Evolutionary conservation across 768 basidiomycete genomes (phyloP).

Genomic region (Mycena belliarum): DNA sequence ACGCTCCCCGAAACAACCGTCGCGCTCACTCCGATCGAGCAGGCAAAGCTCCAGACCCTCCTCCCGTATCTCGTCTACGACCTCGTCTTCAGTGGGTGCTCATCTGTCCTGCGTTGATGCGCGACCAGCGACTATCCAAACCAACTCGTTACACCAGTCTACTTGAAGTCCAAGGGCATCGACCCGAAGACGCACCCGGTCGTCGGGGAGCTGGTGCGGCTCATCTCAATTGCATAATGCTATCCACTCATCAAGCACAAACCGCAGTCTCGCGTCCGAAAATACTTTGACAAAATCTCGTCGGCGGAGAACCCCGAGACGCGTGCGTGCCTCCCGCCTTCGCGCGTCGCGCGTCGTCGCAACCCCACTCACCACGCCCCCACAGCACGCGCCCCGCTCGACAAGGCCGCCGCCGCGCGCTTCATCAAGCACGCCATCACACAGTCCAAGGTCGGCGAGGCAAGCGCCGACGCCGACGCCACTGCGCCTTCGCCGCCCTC

Average conservation of each 20-base stretch:
- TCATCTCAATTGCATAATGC: too few species aligned
- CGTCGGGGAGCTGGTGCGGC: conserved; percentile 64
- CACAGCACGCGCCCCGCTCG: conserved; percentile 52
- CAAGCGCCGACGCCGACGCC: conserved; percentile 19
- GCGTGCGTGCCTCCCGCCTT: conserved; percentile 40
- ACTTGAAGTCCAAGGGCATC: conserved; percentile 76
- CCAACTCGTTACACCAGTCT: conserved; percentile 59
- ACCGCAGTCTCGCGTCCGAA: conserved; percentile 66
- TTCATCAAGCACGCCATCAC: conserved; percentile 86
- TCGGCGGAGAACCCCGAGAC: conserved; percentile 67
- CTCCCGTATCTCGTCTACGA: conserved; percentile 86
- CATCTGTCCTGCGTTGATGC: background rate
- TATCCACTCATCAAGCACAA: background rate
- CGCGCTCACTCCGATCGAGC: conserved; percentile 69
- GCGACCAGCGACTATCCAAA: background rate
- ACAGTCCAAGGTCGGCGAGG: conserved; percentile 48
- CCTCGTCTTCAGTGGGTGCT: conserved; percentile 81
- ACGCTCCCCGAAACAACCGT: conserved; percentile 68
- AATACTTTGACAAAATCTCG: conserved; percentile 84
- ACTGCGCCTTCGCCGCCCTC: conserved; percentile 33
- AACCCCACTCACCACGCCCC: background rate
- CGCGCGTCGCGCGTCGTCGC: background rate
- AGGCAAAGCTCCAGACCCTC: conserved; percentile 78
- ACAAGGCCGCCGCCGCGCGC: conserved; percentile 76
- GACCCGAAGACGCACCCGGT: conserved; percentile 82